A percentile compares a stretch with the other conserved stretches of the same genome.
Conservation (phyloP, 164 flowering plant species). For the Vitis cinerea region DNA sequence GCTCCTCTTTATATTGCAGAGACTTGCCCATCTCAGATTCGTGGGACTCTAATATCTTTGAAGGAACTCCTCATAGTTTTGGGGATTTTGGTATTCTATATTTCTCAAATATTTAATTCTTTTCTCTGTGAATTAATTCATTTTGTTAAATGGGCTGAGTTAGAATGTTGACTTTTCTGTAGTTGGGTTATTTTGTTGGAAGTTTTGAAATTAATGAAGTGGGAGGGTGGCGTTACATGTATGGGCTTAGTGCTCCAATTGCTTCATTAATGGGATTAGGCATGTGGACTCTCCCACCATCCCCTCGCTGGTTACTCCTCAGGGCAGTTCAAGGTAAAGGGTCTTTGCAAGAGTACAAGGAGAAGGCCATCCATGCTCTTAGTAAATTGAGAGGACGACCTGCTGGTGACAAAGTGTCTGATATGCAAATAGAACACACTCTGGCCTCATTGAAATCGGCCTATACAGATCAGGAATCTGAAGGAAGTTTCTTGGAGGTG, state of each 20-base stretch:
- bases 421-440: slow-evolving; percentile 81
- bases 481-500: slow-evolving; percentile 76
- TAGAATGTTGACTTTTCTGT: slow-evolving; percentile 20
- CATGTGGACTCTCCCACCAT: slow-evolving; percentile 82
- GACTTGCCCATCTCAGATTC: slow-evolving; percentile 88
- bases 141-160: slow-evolving; percentile 6
- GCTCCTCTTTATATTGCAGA: slow-evolving; percentile 98
- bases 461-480: slow-evolving; percentile 56
- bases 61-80: slow-evolving; percentile 92
- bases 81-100: slow-evolving; percentile 72
- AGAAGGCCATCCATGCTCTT: slow-evolving; percentile 66
- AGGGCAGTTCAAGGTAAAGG: slow-evolving; percentile 90
- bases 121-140: not conserved
- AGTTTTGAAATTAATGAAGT: slow-evolving; percentile 63
- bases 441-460: slow-evolving; percentile 65
- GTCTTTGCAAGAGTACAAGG: slow-evolving; percentile 60
- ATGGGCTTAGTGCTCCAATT: slow-evolving; percentile 68
- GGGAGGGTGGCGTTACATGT: slow-evolving; percentile 98
- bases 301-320: slow-evolving; percentile 93
- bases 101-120: not conserved
- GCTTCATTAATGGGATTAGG: slow-evolving; percentile 87
- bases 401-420: slow-evolving; percentile 66
- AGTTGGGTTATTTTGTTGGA: slow-evolving; percentile 90
- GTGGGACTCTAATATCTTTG: slow-evolving; percentile 87
- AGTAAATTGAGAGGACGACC: slow-evolving; percentile 78